Evolutionary conservation across 352 stramenopile genomes (phyloP).

Genomic region (Bremia lactucae): DNA sequence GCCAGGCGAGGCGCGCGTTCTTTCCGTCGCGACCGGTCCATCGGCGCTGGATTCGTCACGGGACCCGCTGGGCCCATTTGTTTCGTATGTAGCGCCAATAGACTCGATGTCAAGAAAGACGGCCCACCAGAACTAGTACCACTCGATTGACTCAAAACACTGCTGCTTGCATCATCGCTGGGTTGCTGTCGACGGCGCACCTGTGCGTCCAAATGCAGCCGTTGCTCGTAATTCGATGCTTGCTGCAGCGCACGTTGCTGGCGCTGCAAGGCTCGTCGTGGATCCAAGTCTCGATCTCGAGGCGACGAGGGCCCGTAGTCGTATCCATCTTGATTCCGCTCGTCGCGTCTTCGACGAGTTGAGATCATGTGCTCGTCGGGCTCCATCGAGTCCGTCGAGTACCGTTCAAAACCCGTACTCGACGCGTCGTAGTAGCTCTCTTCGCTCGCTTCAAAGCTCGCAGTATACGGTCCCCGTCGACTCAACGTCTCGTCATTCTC

Average conservation of each 20-base stretch:
- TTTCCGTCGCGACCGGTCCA: conserved; percentile 1
- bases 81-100: conserved; percentile 40
- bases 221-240: conserved; percentile 19
- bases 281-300: conserved; percentile 12
- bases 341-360: conserved; percentile 8
- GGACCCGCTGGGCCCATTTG: conserved; percentile 32
- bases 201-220: conserved; percentile 14
- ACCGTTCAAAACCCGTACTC: conserved; percentile 12
- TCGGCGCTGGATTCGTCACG: conserved; percentile 4
- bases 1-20: not conserved
- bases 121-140: conserved; percentile 6
- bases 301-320: conserved; percentile 16
- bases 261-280: conserved; percentile 16
- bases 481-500: conserved; percentile 13
- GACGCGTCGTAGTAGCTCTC: too few relatives aligned
- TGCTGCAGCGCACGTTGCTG: conserved; percentile 24
- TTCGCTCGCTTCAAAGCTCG: conserved; percentile 16
- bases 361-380: conserved; percentile 13
- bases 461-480: conserved; percentile 7
- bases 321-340: conserved; percentile 18
- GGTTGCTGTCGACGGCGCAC: conserved; percentile 11
- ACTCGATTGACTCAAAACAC: conserved; percentile 25
- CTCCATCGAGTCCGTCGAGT: conserved; percentile 12
- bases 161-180: conserved; percentile 7
- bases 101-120: conserved; percentile 33